phyloP scores from a whole-genome alignment of 352 stramenopile species.

The Phytophthora citricola region DNA sequence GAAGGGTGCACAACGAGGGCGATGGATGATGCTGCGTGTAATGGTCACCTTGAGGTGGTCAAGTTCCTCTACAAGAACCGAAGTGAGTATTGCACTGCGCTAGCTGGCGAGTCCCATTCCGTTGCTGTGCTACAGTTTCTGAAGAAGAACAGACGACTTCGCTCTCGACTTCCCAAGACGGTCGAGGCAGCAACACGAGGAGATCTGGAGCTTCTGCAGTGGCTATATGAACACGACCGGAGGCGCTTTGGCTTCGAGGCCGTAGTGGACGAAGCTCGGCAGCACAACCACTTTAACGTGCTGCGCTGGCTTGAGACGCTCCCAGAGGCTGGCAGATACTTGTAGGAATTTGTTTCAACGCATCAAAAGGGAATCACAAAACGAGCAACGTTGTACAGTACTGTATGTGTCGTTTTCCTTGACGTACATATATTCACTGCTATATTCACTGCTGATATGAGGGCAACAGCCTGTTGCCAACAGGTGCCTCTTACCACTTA shows the following conservation, averaged over 20 bases:
- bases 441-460: no score
- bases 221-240: conserved; percentile 42
- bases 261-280: conserved; percentile 37
- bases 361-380: no score
- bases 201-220: conserved; percentile 48
- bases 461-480: no score
- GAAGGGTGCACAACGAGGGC: conserved; percentile 49
- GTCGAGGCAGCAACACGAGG: conserved; percentile 35
- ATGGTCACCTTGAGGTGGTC: conserved; percentile 41
- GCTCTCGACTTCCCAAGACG: conserved; percentile 32
- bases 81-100: conserved; percentile 44
- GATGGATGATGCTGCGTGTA: conserved; percentile 47
- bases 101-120: conserved; percentile 34
- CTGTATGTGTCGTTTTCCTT: no score
- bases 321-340: conserved; percentile 34
- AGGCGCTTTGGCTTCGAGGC: conserved; percentile 39
- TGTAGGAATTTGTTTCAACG: conserved; percentile 4
- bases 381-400: no score
- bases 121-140: conserved; percentile 48
- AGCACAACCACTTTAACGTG: conserved; percentile 39
- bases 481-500: no score
- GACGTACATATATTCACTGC: no score
- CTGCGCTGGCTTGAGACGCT: conserved; percentile 37
- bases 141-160: conserved; percentile 35
- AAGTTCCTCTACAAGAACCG: conserved; percentile 45